Base-by-base conservation (phyloP, 345 rosid species). In the Hibiscus syriacus region DNA sequence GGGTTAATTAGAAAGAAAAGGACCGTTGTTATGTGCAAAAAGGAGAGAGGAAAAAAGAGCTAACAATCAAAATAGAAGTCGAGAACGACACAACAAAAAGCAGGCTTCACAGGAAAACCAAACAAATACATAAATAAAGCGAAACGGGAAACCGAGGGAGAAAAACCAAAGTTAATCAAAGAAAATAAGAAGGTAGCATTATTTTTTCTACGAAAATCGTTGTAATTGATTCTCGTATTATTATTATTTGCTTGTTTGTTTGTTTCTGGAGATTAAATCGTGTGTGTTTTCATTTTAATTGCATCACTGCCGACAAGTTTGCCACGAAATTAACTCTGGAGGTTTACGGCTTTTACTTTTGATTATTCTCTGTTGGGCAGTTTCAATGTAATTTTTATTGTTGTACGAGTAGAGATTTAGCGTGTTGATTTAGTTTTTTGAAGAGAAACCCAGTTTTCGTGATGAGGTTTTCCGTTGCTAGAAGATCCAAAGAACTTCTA, bases 161-260 rank as follows among this genome's bases (percentile, higher is more conserved):
- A n/a, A 23, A 32, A 19, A 67, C 9, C 14, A 22, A 48, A 25
- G 26, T 0, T 14, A 26, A 13, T 26, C 36, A 38, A 39, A 54
- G 11, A 59, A 55, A 60, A 38, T 74, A 67, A 26, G 64, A 6
- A 68, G 78, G 69, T 74, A 46, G 69, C 45, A 68, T 16, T 39
- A 5, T 62, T 41, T 14, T 1, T 32, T 11, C 6, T 22, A 14
- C 25, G 20, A 52, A 52, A 20, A 52, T 22, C 9, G 26, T 3
- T 20, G 26, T 52, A 52, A 52, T 7, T 10, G 22, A 20, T 34
- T 10, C 19, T 34, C 38, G 19, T 59, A 19, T 49, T 46, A 46
- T 17, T 49, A 6, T 0, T 3, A 57, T 13, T 22, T 27, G 0
- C 46, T 25, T 3, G 0, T 50, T 66, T 50, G 19, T 66, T 7